These are phyloP conservation scores for Thermoascus crustaceus DNA, from an alignment of 2,329 filamentous ascomycete species.

Conservation along the genomic window DNA sequence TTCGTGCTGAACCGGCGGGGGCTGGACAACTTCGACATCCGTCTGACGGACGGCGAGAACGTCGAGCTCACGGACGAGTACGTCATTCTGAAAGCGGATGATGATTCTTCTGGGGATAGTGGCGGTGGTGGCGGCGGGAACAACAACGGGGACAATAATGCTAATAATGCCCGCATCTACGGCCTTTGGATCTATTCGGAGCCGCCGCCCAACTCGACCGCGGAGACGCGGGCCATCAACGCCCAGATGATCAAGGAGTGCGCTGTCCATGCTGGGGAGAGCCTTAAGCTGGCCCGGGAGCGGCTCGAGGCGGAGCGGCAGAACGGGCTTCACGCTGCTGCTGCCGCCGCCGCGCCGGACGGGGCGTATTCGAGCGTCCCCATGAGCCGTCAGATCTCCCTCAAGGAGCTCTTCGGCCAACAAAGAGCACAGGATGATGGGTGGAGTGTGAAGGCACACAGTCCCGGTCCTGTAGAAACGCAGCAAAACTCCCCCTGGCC, in stretches of 20 bases:
- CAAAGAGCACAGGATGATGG: constrained; percentile 45
- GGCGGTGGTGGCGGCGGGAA: constrained; percentile 11
- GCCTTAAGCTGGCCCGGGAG: constrained; percentile 37
- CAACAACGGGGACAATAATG: constrained; percentile 1
- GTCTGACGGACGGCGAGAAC: constrained; percentile 49
- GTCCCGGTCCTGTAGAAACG: constrained; percentile 16
- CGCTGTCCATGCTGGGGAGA: constrained; percentile 44
- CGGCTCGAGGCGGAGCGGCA: constrained; percentile 28
- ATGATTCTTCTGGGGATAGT: too few relatives aligned
- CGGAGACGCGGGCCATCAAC: constrained; percentile 43
- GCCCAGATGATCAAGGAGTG: constrained; percentile 49
- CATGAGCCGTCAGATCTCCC: constrained; percentile 46
- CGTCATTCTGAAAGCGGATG: constrained; percentile 49
- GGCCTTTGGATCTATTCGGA: constrained; percentile 61
- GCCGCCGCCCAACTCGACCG: constrained; percentile 46
- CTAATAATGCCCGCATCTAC: constrained; percentile 38
- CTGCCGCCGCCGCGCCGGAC: constrained; percentile 25
- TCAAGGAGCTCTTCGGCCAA: constrained; percentile 49
- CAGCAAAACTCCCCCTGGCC: constrained; percentile 13
- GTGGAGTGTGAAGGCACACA: constrained; percentile 43
- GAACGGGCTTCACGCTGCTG: constrained; percentile 24
- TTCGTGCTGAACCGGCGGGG: constrained; percentile 67
- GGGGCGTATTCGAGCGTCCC: constrained; percentile 34
- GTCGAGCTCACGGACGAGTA: constrained; percentile 59
- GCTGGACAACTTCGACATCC: constrained; percentile 61